Evolutionary conservation across 768 basidiomycete species (phyloP).

Genomic region (Mycena rosella): DNA sequence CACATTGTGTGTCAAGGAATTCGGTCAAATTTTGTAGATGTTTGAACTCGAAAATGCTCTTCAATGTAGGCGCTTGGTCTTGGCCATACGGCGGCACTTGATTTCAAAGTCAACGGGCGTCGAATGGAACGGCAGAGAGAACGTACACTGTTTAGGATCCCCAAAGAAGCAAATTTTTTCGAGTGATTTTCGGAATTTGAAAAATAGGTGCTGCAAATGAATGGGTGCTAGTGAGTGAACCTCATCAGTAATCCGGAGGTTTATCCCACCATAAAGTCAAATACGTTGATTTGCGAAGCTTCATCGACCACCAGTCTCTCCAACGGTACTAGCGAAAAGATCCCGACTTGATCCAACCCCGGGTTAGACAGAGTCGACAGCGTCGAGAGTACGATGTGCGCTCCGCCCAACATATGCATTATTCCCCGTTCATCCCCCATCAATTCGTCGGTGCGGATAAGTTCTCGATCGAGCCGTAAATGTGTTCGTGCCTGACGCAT

Average conservation of each 20-base stretch:
- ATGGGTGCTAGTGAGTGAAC: slow-evolving; percentile 42
- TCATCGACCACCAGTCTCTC: slow-evolving; percentile 68
- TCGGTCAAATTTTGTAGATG: slow-evolving; percentile 49
- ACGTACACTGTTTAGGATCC: slow-evolving; percentile 65
- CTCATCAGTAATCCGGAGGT: slow-evolving; percentile 29
- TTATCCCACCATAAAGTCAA: slow-evolving; percentile 64
- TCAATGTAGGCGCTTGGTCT: slow-evolving; percentile 51
- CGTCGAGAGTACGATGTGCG: slow-evolving; percentile 60
- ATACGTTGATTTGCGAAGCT: slow-evolving; percentile 66
- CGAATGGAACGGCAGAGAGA: not conserved
- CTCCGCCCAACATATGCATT: slow-evolving; percentile 42
- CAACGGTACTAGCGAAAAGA: slow-evolving; percentile 13
- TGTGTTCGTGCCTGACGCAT: slow-evolving; percentile 64
- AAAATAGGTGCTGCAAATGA: slow-evolving; percentile 56
- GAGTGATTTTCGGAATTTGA: slow-evolving; percentile 51
- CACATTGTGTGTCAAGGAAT: slow-evolving; percentile 66
- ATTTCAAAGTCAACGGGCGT: not conserved
- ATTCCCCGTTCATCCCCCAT: slow-evolving; percentile 29
- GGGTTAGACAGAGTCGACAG: slow-evolving; percentile 58
- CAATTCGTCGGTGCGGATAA: slow-evolving; percentile 55
- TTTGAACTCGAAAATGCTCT: slow-evolving; percentile 61
- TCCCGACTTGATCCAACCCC: slow-evolving; percentile 16
- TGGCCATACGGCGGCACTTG: slow-evolving; percentile 67
- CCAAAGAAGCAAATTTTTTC: slow-evolving; percentile 66
- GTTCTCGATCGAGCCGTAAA: slow-evolving; percentile 52